phyloP scores from a whole-genome alignment of 306 rosid species.

The Mimosa bimucronata region DNA sequence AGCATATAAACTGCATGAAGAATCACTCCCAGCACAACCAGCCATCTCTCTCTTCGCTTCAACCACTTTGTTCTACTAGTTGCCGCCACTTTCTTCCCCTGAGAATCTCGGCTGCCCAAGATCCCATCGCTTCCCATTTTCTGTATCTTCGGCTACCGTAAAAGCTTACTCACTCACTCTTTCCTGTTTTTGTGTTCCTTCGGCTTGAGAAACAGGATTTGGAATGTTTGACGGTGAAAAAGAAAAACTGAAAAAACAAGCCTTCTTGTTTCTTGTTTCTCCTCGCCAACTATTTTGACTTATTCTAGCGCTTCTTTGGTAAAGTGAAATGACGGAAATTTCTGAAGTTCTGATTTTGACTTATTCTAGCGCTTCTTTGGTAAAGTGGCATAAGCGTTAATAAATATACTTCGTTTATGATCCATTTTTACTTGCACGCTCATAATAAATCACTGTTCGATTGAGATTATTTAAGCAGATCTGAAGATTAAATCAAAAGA shows the following conservation, averaged over 20 bases:
- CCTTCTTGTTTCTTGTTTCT: not conserved
- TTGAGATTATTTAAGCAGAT: not conserved
- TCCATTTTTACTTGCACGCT: no score
- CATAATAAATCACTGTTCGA: not conserved
- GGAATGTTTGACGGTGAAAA: not conserved
- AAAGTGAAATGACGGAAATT: not conserved
- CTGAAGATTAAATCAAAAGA: not conserved
- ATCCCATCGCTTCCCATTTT: conserved; percentile 62
- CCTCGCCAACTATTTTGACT: not conserved
- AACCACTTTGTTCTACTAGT: conserved; percentile 52
- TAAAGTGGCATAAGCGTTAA: not conserved
- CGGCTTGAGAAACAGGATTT: not conserved
- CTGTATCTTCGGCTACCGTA: conserved; percentile 5
- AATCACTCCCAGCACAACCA: conserved; percentile 71
- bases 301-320: no score
- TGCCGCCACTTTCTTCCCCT: conserved; percentile 26
- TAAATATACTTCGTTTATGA: not conserved
- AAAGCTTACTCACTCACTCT: not conserved
- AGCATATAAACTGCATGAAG: conserved; percentile 91
- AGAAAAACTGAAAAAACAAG: not conserved
- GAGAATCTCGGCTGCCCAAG: conserved; percentile 46
- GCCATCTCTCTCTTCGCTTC: conserved; percentile 72
- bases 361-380: no score
- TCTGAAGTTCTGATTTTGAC: not conserved
- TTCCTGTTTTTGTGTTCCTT: not conserved